These are phyloP conservation scores for Stromatinia cepivora DNA, from an alignment of 2,329 filamentous ascomycete genomes.

Conservation along the genomic window DNA sequence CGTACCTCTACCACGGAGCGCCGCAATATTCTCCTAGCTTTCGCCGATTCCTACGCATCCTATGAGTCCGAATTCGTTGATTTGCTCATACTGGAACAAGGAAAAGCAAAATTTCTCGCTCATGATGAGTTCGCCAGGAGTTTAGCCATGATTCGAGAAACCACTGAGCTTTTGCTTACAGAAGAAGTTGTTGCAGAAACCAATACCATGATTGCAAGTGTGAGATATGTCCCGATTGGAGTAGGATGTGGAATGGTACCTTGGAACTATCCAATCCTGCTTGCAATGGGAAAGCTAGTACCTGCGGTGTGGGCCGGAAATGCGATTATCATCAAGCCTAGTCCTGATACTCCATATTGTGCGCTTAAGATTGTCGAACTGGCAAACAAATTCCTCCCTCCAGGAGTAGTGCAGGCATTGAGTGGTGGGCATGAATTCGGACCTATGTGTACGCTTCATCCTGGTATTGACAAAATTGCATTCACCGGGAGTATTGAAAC, in stretches of 20 bases:
- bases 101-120: conserved; percentile 47
- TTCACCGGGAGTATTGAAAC: conserved; percentile 59
- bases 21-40: conserved; percentile 40
- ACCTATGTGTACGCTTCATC: conserved; percentile 54
- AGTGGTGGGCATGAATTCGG: conserved; percentile 51
- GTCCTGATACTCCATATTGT: conserved; percentile 55
- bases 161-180: conserved; percentile 3
- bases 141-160: conserved; percentile 21
- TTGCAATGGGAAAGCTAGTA: conserved; percentile 51
- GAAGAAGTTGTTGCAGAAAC: conserved; percentile 24
- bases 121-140: conserved; percentile 26
- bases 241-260: conserved; percentile 56
- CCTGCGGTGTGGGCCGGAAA: conserved; percentile 53
- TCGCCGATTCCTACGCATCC: conserved; percentile 45
- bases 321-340: conserved; percentile 57
- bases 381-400: conserved; percentile 49
- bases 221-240: conserved; percentile 49
- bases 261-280: conserved; percentile 57
- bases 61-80: conserved; percentile 12
- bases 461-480: conserved; percentile 55
- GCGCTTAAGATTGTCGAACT: conserved; percentile 55
- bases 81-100: conserved; percentile 50
- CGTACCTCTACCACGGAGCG: conserved; percentile 47
- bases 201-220: conserved; percentile 43
- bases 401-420: conserved; percentile 51